These are phyloP conservation scores for Starmerella gropengiesseri DNA, from an alignment of 805 yeast genomes.

Conservation along the genomic window DNA sequence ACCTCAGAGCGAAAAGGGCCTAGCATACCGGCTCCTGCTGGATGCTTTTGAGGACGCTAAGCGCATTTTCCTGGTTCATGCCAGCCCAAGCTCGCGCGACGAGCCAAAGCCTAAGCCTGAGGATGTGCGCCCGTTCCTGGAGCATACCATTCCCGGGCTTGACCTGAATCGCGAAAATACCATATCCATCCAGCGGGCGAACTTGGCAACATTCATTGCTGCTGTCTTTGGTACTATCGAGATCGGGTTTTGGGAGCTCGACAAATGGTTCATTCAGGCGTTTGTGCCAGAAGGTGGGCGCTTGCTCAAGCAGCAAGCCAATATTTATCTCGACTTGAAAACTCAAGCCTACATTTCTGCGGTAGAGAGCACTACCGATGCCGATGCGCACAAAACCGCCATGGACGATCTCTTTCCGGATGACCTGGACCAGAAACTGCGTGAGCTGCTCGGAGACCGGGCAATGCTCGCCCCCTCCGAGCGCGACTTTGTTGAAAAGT, in stretches of 20 bases:
- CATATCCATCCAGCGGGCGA: conserved; percentile 67
- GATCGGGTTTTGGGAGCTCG: conserved; percentile 76
- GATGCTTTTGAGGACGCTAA: conserved; percentile 70
- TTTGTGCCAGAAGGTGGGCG: conserved; percentile 66
- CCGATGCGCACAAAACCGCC: conserved; percentile 52
- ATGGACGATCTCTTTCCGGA: conserved; percentile 67
- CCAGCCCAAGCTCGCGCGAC: conserved; percentile 12
- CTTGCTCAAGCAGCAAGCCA: conserved; percentile 70
- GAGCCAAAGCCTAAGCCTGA: conserved; percentile 14
- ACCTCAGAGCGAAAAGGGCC: conserved; percentile 51
- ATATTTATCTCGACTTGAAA: conserved; percentile 71
- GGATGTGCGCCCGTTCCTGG: conserved; percentile 20
- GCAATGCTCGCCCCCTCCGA: conserved; percentile 58
- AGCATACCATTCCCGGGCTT: conserved; percentile 14
- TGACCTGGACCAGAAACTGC: conserved; percentile 38
- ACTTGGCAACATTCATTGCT: conserved; percentile 76
- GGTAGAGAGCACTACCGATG: conserved; percentile 38
- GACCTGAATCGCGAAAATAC: conserved; percentile 31
- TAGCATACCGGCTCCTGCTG: conserved; percentile 53
- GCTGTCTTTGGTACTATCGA: conserved; percentile 77
- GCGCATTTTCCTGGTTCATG: conserved; percentile 38
- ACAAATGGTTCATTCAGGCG: conserved; percentile 73
- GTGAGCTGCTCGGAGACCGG: conserved; percentile 23
- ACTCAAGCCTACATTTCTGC: conserved; percentile 94
- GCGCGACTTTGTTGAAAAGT: conserved; percentile 61